Base-by-base conservation (phyloP, 2,329 filamentous ascomycete genomes). In the Diaporthe ilicicola region DNA sequence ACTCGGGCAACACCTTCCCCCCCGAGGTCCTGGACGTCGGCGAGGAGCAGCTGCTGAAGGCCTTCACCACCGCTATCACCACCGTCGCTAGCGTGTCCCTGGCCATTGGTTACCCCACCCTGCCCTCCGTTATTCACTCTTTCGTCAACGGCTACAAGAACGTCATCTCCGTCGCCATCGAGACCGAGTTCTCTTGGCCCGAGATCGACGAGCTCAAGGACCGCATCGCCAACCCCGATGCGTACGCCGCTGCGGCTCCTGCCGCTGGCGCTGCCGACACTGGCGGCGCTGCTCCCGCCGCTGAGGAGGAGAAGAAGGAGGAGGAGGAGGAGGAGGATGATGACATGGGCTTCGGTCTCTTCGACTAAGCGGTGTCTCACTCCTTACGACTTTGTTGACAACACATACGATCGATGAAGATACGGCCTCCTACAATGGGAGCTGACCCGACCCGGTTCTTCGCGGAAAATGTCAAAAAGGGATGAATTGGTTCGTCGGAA, bases 61-160 rank as follows among this genome's bases (percentile, higher is more conserved):
- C 92, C 73, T 93, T 99, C 89, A 84, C 88, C 81, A 87, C 88
- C 78, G 94, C 94, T 81, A 92, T 99, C 84, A 87, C 87, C 82
- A 94, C 95, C 83, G 93, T 99, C 83, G 92, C 96, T 82, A 89
- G 89, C 83, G 89, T 98, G 86, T 99, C 96, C 72, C 90, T 99
- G 84, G 95, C 94, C 77, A 82, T 93, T 84, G 94, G 93, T 91
- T 98, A 93, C 93, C 96, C 96, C 80, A 99, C 96, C 79, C 88
- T 98, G 75, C 95, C 96, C 78, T 97, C 96, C 72, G 91, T 98
- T 85, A 93, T 97, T 80, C 96, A 99, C 93, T 97, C 94, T 77
- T 79, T 99, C 77, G 89, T 98, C 90, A 99, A 98, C 91, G 84
- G 88, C 80, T 99, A 99, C 94, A 99, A 99, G 94, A 98, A 97